phyloP scores from a whole-genome alignment of 176 grass and related monocot genomes.

The Paspalum notatum region DNA sequence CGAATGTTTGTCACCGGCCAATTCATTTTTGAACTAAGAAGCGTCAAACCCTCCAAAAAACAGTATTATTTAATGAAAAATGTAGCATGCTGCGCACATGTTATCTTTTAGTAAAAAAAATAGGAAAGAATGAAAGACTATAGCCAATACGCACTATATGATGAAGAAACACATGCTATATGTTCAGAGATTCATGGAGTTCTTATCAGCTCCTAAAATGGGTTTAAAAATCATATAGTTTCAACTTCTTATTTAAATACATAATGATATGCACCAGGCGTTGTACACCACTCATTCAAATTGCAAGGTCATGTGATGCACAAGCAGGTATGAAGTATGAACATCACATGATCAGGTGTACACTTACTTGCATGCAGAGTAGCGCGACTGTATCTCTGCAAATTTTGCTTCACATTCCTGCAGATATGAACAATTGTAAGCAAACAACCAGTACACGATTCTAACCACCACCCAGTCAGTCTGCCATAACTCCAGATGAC shows the following conservation, averaged over 20 bases:
- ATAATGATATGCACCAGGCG: conserved; percentile 17
- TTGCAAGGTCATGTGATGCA: conserved; percentile 12
- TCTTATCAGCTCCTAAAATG: conserved; percentile 1
- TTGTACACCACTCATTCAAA: conserved; percentile 1
- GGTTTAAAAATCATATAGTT: conserved; percentile 13
- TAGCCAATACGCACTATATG: background rate
- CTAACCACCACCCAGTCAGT: conserved; percentile 2
- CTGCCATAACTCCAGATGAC: conserved; percentile 5
- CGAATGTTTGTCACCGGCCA: background rate
- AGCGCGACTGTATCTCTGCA: conserved; percentile 72
- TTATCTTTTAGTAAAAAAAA: conserved; percentile 3
- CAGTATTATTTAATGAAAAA: background rate
- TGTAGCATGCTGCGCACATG: background rate
- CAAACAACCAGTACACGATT: background rate
- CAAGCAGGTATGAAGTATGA: conserved; percentile 6
- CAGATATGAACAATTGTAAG: conserved; percentile 31
- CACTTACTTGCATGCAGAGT: conserved; percentile 78
- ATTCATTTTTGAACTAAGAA: background rate
- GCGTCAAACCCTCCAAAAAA: background rate
- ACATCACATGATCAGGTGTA: conserved; percentile 25
- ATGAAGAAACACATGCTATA: background rate
- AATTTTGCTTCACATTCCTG: conserved; percentile 92
- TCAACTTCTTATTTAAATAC: conserved; percentile 9
- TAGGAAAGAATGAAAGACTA: background rate
- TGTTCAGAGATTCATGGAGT: background rate